Base-by-base conservation (phyloP, 2,329 filamentous ascomycete species). In the Fusarium succisae region DNA sequence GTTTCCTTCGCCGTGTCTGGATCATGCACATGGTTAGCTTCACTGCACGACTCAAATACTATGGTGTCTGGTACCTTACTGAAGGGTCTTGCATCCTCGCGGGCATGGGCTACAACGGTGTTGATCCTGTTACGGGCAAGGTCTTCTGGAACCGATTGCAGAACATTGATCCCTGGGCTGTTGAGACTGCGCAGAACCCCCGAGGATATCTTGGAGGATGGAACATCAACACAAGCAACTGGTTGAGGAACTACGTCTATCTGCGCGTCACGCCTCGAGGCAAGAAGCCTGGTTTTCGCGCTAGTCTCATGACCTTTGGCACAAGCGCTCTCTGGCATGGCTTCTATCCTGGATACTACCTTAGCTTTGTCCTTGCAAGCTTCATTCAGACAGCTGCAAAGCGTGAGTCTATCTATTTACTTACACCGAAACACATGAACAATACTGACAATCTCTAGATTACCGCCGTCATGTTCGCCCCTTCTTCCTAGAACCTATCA, bases 211-310 rank as follows among this genome's bases (percentile, higher is more conserved):
- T 99, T 7, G 96, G 92, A 55, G 93, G 91, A 79, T 99, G 96
- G 96, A 99, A 99, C 82, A 98, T 98, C 86, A 98, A 98, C 83
- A 99, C 96, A 18, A 99, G 98, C 82, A 91, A 94, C 79, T 99
- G 96, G 96, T 86, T 99, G 70, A 91, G 95, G 53, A 98, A 98
- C 82, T 99, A 98, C 80, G 88, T 99, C 76, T 99, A 98, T 80
- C 88, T 99, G 54, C 92, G 96, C 30, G 96, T 99, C 7, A 99
- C 96, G 1, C 96, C 96, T 0, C 93, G 93, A 77, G 96, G 96
- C 61, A 96, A 95, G 87, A 99, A 98, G 82, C 96, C 96, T 15
- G 96, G 96, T 3, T 99, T 99, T 86, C 89, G 95, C 67, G 96
- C 96, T 57, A 98, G 93, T 79, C 85, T 99, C 85, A 94, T 95